Percentiles rank a stretch among this genome's conserved stretches.
Conservation (phyloP, 2,329 filamentous ascomycete species). For the Penicillium brasilianum region DNA sequence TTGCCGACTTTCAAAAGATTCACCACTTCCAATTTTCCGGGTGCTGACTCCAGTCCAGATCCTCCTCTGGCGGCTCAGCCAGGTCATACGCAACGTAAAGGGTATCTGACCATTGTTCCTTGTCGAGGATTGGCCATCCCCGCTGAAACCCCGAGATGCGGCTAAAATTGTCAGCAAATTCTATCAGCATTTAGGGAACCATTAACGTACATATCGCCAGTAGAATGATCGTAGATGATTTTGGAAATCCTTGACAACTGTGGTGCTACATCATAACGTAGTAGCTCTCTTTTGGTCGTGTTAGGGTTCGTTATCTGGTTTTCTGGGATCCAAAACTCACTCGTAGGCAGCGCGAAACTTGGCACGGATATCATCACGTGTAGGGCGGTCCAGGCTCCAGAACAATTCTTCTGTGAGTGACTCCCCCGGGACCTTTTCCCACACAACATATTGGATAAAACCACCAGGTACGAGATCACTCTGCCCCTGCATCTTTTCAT, state of each 20-base stretch:
- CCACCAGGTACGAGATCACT: slow-evolving; percentile 19
- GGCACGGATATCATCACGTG: slow-evolving; percentile 17
- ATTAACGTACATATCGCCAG: slow-evolving; percentile 23
- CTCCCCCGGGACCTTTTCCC: slow-evolving; percentile 20
- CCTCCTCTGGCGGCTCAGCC: slow-evolving; percentile 14
- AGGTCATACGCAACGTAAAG: slow-evolving; percentile 21
- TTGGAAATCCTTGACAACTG: slow-evolving; percentile 20
- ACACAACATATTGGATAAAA: slow-evolving; percentile 21
- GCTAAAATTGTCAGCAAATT: slow-evolving; percentile 18
- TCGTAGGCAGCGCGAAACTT: slow-evolving; percentile 19
- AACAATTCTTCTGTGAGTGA: slow-evolving; percentile 15
- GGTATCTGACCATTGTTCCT: slow-evolving; percentile 15
- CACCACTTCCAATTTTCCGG: slow-evolving; percentile 20
- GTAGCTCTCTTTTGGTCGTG: background rate
- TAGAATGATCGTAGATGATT: slow-evolving; percentile 29
- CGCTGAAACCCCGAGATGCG: slow-evolving; percentile 24
- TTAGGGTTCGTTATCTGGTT: background rate
- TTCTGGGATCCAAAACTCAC: slow-evolving; percentile 5
- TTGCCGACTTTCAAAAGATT: background rate
- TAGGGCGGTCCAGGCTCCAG: slow-evolving; percentile 15
- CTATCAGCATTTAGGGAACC: slow-evolving; percentile 9
- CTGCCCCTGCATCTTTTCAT: background rate
- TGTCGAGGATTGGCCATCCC: slow-evolving; percentile 23
- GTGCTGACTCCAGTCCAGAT: slow-evolving; percentile 17
- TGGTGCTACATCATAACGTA: slow-evolving; percentile 6